phyloP scores from a whole-genome alignment of 495 filamentous ascomycete genomes.

The Cercophora newfieldiana region DNA sequence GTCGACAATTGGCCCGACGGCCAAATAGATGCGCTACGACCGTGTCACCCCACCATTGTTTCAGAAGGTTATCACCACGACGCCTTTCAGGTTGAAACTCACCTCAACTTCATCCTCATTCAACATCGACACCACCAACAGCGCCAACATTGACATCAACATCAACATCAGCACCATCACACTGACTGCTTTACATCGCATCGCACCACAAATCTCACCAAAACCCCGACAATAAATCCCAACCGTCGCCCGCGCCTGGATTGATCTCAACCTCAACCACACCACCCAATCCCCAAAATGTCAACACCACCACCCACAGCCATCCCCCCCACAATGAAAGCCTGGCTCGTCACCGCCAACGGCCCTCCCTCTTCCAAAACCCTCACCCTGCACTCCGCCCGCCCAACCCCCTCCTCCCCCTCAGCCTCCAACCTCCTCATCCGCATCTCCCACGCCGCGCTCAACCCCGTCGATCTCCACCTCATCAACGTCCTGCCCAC shows the following conservation, averaged over 20 bases:
- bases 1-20: constrained; percentile 1
- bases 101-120: neutral
- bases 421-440: constrained; percentile 34
- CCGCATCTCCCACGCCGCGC: constrained; percentile 39
- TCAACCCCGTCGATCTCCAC: constrained; percentile 45
- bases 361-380: constrained; percentile 21
- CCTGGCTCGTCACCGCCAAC: constrained; percentile 17
- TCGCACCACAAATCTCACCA: neutral
- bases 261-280: too few species aligned
- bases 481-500: constrained; percentile 34
- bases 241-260: too few species aligned
- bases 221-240: too few species aligned
- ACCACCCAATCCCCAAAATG: neutral
- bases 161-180: neutral
- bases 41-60: constrained; percentile 5
- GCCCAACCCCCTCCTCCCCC: constrained; percentile 3
- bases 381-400: constrained; percentile 16
- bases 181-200: neutral
- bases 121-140: neutral
- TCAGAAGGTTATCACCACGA: constrained; percentile 1
- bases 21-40: neutral
- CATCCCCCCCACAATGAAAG: constrained; percentile 25
- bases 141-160: neutral
- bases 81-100: neutral
- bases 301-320: too few species aligned